phyloP scores from a whole-genome alignment of 768 basidiomycete genomes.

The Amyloporia xantha region DNA sequence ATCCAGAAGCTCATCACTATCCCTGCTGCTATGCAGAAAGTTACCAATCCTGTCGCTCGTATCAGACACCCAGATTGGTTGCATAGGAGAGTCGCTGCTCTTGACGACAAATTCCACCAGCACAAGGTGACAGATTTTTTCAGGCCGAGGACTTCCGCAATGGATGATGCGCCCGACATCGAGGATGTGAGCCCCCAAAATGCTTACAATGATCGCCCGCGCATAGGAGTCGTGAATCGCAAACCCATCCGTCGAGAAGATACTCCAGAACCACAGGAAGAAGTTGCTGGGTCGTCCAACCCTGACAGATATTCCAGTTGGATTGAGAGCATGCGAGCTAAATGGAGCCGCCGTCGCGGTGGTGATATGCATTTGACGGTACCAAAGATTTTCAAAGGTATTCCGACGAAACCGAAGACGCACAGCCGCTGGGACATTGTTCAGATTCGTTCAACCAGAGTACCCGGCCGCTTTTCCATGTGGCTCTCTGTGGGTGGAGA shows the following conservation, averaged over 20 bases:
- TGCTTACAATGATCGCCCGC: conserved; percentile 26
- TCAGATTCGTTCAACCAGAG: conserved; percentile 75
- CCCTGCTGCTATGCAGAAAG: conserved; percentile 97
- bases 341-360: conserved; percentile 61
- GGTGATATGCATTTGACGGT: conserved; percentile 39
- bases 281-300: conserved; percentile 44
- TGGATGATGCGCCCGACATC: conserved; percentile 38
- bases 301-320: conserved; percentile 45
- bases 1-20: conserved; percentile 99
- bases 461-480: conserved; percentile 75
- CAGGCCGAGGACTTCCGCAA: conserved; percentile 32
- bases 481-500: conserved; percentile 84
- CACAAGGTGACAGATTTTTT: conserved; percentile 98
- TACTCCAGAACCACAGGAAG: conserved; percentile 37
- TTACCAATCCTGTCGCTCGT: conserved; percentile 92
- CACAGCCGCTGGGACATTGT: conserved; percentile 86
- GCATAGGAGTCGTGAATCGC: conserved; percentile 49
- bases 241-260: conserved; percentile 34
- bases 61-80: conserved; percentile 98
- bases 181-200: conserved; percentile 47
- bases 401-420: conserved; percentile 44
- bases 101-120: conserved; percentile 95
- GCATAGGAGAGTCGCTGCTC: conserved; percentile 79
- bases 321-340: conserved; percentile 44
- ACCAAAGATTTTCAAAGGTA: conserved; percentile 70